These are phyloP conservation scores for Lomentospora prolificans DNA, from an alignment of 2,329 filamentous ascomycete species.

Conservation along the genomic window DNA sequence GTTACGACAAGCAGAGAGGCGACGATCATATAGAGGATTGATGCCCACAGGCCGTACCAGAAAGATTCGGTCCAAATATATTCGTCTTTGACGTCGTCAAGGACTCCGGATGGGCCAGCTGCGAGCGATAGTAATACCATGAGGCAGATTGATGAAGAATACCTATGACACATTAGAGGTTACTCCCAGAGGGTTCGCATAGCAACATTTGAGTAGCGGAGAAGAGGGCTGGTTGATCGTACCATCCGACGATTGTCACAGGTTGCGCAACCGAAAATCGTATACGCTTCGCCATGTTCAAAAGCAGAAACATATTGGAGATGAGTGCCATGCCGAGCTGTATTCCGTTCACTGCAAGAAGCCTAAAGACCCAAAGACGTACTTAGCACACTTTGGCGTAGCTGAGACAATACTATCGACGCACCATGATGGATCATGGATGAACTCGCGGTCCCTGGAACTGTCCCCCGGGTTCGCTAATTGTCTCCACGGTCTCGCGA, in stretches of 20 bases:
- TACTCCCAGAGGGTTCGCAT: too few relatives aligned
- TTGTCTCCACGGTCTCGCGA: conserved; percentile 72
- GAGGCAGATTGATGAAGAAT: conserved; percentile 33
- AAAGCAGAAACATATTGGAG: conserved; percentile 71
- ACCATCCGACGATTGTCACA: conserved; percentile 75
- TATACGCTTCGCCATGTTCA: conserved; percentile 76
- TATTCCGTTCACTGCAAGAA: conserved; percentile 64
- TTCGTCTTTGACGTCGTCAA: conserved; percentile 30
- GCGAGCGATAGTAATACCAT: conserved; percentile 57
- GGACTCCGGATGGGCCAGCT: conserved; percentile 54
- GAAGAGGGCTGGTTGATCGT: too few relatives aligned
- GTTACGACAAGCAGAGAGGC: conserved; percentile 70
- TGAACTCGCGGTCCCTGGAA: conserved; percentile 32
- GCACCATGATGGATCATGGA: conserved; percentile 63
- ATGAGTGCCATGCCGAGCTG: conserved; percentile 67
- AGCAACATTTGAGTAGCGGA: too few relatives aligned
- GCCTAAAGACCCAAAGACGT: too few relatives aligned
- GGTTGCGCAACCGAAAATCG: conserved; percentile 77
- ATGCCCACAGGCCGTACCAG: conserved; percentile 76
- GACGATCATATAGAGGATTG: conserved; percentile 68
- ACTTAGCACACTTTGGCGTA: too few relatives aligned
- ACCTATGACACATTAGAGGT: neutral
- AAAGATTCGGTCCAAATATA: conserved; percentile 72
- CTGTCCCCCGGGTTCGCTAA: conserved; percentile 36
- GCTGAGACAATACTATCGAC: neutral